These are phyloP conservation scores for Microbotryomycetes sp. DNA, from an alignment of 1,284 basidiomycete genomes.

Conservation along the genomic window DNA sequence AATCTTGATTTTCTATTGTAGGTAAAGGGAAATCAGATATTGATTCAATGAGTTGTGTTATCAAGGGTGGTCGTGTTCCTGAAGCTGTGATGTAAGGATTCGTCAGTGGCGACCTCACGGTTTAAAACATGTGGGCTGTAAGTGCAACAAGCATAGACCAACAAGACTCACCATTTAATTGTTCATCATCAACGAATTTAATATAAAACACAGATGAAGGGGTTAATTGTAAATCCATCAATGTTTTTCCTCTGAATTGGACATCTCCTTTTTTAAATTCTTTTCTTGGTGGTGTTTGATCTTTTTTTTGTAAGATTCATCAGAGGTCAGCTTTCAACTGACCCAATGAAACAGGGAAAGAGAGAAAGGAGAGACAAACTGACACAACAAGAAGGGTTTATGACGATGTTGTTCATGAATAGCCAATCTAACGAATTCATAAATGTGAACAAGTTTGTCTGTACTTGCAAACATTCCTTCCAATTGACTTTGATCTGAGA, in stretches of 20 bases:
- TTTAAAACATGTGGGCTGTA: constrained; percentile 33
- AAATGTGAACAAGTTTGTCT: constrained; percentile 69
- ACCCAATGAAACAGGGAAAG: not conserved
- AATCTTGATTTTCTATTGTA: not conserved
- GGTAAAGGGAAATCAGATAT: not conserved
- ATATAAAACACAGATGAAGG: constrained; percentile 71
- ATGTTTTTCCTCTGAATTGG: constrained; percentile 57
- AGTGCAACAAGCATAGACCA: not conserved
- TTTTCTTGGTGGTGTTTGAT: constrained; percentile 69
- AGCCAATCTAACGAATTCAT: constrained; percentile 69
- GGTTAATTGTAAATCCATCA: constrained; percentile 65
- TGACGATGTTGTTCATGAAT: constrained; percentile 64
- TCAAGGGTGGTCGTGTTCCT: too few relatives aligned
- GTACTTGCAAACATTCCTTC: constrained; percentile 68
- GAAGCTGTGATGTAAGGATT: too few relatives aligned
- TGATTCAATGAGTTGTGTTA: too few relatives aligned
- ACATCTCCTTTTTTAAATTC: constrained; percentile 73
- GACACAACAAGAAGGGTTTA: constrained; percentile 74
- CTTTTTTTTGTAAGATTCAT: constrained; percentile 44
- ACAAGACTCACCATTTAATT: constrained; percentile 56
- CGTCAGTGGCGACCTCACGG: too few relatives aligned
- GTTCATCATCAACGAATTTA: constrained; percentile 60
- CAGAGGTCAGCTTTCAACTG: not conserved
- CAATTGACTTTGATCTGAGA: constrained; percentile 72
- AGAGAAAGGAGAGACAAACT: constrained; percentile 37